phyloP scores from a whole-genome alignment of 345 rosid genomes.

The Clausena lansium region DNA sequence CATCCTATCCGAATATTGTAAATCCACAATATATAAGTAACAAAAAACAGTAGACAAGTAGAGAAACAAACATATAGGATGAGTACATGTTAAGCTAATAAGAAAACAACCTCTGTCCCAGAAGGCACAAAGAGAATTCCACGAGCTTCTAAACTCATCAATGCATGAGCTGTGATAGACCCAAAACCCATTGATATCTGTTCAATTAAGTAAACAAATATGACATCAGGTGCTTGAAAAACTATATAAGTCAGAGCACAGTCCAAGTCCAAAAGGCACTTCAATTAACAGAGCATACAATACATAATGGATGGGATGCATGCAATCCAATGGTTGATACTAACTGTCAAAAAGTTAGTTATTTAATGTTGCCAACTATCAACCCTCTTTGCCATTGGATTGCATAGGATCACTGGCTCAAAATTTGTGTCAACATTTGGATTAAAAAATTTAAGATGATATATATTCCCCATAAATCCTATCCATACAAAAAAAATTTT shows the following conservation, averaged over 20 bases:
- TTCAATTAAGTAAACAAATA: constrained; percentile 19
- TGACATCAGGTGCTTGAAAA: constrained; percentile 11
- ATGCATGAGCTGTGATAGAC: constrained; percentile 74
- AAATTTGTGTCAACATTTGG: too few relatives aligned
- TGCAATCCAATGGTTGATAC: not conserved
- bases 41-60: not conserved
- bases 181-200: constrained; percentile 98
- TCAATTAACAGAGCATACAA: constrained; percentile 1
- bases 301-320: too few relatives aligned
- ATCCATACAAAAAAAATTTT: not conserved
- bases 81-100: not conserved
- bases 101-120: constrained; percentile 73
- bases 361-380: not conserved
- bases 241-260: not conserved
- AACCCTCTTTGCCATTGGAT: not conserved
- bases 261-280: not conserved
- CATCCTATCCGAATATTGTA: not conserved
- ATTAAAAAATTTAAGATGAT: too few relatives aligned
- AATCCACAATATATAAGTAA: not conserved
- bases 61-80: constrained; percentile 7
- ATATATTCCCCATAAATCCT: too few relatives aligned
- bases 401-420: too few relatives aligned
- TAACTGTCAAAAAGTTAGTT: too few relatives aligned
- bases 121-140: constrained; percentile 84
- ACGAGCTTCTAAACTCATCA: constrained; percentile 92